Evolutionary conservation across 2,329 filamentous ascomycete species (phyloP).

Genomic region (Diplocarpon rosae): DNA sequence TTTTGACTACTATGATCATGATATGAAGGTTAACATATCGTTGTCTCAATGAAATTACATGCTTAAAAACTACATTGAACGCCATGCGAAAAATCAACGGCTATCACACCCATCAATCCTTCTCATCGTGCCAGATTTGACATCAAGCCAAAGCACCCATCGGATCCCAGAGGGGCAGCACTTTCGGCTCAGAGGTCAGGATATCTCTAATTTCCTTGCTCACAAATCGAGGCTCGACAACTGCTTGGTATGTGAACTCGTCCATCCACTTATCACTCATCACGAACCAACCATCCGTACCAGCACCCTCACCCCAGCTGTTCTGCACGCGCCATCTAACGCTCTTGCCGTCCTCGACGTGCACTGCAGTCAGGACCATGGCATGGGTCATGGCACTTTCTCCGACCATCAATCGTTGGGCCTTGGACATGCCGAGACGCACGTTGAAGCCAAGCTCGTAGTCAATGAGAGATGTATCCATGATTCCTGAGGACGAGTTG

Average conservation of each 20-base stretch:
- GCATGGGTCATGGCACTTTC: constrained; percentile 85
- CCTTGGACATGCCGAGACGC: constrained; percentile 62
- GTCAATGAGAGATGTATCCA: constrained; percentile 68
- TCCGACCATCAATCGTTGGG: constrained; percentile 58
- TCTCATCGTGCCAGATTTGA: too few relatives aligned
- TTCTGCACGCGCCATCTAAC: constrained; percentile 83
- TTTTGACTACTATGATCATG: too few relatives aligned
- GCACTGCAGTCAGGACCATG: constrained; percentile 83
- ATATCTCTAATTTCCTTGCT: constrained; percentile 57
- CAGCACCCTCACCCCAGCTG: constrained; percentile 61
- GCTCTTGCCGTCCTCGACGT: constrained; percentile 53
- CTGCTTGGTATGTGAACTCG: constrained; percentile 76
- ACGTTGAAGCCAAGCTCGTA: constrained; percentile 80
- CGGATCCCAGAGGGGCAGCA: constrained; percentile 69
- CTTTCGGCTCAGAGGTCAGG: constrained; percentile 56
- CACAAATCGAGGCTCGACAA: constrained; percentile 63
- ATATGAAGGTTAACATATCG: too few relatives aligned
- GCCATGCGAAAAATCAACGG: too few relatives aligned
- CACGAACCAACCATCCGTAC: constrained; percentile 76
- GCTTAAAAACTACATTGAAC: too few relatives aligned
- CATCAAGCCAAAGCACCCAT: constrained; percentile 35
- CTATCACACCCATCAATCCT: too few relatives aligned
- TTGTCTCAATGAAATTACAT: too few relatives aligned
- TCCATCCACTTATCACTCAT: constrained; percentile 78
- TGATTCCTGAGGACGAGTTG: constrained; percentile 56